These are phyloP conservation scores for Vitis cinerea DNA, from an alignment of 164 flowering plant species.

Conservation along the genomic window DNA sequence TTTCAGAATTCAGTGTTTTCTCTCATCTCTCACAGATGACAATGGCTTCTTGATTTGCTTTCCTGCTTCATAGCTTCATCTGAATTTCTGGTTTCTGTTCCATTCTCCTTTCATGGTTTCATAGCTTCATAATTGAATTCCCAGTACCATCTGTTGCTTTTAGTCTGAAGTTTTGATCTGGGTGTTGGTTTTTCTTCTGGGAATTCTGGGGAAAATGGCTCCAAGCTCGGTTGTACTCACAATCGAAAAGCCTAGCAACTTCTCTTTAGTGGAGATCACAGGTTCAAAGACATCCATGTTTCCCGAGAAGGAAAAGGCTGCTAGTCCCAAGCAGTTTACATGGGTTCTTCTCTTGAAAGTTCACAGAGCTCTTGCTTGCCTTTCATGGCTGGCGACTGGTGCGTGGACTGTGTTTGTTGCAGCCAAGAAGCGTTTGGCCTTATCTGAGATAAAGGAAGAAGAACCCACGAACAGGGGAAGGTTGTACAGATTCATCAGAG, in stretches of 20 bases:
- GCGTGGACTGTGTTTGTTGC: conserved; percentile 21
- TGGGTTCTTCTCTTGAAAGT: conserved; percentile 61
- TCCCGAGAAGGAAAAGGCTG: conserved; percentile 49
- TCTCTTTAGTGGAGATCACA: conserved; percentile 37
- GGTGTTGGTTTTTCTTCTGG: not conserved
- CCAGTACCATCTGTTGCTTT: not conserved
- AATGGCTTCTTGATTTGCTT: not conserved
- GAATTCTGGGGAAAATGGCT: conserved; percentile 33
- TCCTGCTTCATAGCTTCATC: not conserved
- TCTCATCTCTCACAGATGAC: no score
- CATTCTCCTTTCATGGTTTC: not conserved
- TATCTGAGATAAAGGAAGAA: conserved; percentile 35
- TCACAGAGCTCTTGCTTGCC: conserved; percentile 37
- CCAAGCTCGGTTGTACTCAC: conserved; percentile 50
- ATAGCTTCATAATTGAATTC: not conserved
- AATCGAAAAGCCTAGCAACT: conserved; percentile 46
- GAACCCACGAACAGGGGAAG: conserved; percentile 44
- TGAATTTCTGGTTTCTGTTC: not conserved
- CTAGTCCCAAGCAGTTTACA: conserved; percentile 54
- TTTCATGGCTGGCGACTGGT: conserved; percentile 37
- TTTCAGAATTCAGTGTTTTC: no score
- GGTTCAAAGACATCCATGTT: conserved; percentile 25
- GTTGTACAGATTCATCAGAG: conserved; percentile 52
- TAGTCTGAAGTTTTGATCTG: conserved; percentile 6
- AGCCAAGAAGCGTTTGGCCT: conserved; percentile 41